Evolutionary conservation across 495 filamentous ascomycete genomes (phyloP), one percentile per base, ranked within the genome.

Genomic region (Penicillium alfredii): DNA sequence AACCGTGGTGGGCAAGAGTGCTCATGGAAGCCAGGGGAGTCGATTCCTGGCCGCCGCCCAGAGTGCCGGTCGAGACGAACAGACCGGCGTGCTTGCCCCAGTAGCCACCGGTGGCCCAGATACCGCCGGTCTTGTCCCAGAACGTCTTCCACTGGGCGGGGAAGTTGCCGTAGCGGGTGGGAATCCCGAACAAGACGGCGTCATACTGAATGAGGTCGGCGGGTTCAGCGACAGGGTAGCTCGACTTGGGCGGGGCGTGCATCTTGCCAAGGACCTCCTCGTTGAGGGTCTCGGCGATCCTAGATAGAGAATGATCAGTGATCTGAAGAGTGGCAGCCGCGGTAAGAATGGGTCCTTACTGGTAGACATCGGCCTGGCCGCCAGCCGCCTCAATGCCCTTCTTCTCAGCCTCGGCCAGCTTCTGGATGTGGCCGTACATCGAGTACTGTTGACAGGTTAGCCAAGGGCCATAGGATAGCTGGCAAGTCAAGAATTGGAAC

Each of bases 131-230:
- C 61, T 73, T 70, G 71, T 93, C 86, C 82, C 81, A 88, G 76
- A 88, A 93, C 27, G 78, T 59, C 74, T 89, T 96, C 84, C 84
- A 97, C 68, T 98, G 92, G 17, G 82, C 88, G 25, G 92, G 89
- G 75, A 95, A 94, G 78, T 94, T 99, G 60, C 92, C 92, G 69
- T 85, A 99, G 38, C 92, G 82, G n/a, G 92, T 99, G 19, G 92
- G 92, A 63, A 99, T 88, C 50, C 93, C 93, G 44, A 99, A 76
- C 23, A 99, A 81, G 66, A 99, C 81, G 56, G 72, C 92, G 56
- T 97, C 88, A 69, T 92, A 96, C 37, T 76, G 39, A 44, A 77
- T 71, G n/a, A 96, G 78, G 8, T 61, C 69, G 4, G 69, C 55
- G 14, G 87, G 80, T 55, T 82, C 77, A 50, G 81, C 66, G 35